Base-by-base conservation (phyloP, 176 grass and related monocot genomes). In the Areca catechu region DNA sequence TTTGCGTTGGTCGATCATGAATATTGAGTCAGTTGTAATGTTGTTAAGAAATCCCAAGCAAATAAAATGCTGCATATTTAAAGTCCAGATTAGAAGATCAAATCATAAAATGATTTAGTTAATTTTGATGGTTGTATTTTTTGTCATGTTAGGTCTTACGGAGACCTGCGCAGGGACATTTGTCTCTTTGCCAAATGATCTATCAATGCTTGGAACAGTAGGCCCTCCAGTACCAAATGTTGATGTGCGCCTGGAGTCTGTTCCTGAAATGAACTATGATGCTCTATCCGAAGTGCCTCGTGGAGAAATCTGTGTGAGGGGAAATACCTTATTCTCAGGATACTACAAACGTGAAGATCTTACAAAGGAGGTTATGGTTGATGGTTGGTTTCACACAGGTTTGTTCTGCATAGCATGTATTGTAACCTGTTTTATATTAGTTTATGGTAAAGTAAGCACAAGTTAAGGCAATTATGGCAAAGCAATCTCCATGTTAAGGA, bases 371-470 rank as follows among this genome's bases (percentile, higher is more conserved):
- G 89, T 89, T 28, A 48, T 85, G 72, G 12, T 82, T 74, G 81
- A 89, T 70, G 89, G 85, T 64, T 95, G 89, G 89, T 95, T 95
- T 68, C 78, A 89, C 74, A 95, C 89, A 53, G 89, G 89, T 95
- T 62, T 18, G 15, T 61, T 43, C 34, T 43, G 9, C 24, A 20
- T 16, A 9, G 12, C 61, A 50, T 50, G 19, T 6, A 29, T 29
- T 29, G 27, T 14, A 28, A 27, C 22, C 24, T 43, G 34, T 43
- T 43, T 3, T 43, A 43, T 43, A 3, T 43, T 10, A 12, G 34
- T 43, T 43, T 43, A 43, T 12, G 34, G 34, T 14, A 43, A 43
- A 43, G 34, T 0, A 43, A 43, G 34, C 7, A 30, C 10, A 12
- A 37, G 34, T 37, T 37, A 28, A 29, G 5, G 27, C 6, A 43